phyloP scores from a whole-genome alignment of 2,329 filamentous ascomycete species.

The Neofusicoccum laricinum region DNA sequence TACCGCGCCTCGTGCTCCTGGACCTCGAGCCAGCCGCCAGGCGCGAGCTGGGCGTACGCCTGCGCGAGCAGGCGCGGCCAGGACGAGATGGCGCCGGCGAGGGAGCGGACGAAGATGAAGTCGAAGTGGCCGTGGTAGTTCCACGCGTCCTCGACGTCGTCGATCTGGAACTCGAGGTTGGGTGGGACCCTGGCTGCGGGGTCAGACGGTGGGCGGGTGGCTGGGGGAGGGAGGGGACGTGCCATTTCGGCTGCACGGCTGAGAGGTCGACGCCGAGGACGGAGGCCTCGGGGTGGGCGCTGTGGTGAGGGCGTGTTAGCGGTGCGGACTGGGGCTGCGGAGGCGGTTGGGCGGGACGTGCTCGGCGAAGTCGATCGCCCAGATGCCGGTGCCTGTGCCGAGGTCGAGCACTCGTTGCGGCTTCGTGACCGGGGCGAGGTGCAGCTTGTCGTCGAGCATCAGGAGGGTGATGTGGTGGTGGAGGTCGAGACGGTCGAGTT shows the following conservation, averaged over 20 bases:
- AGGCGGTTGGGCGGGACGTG: slow-evolving; percentile 15
- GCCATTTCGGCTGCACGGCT: slow-evolving; percentile 22
- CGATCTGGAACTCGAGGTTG: no score
- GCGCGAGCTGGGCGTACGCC: slow-evolving; percentile 37
- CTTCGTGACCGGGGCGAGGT: slow-evolving; percentile 29
- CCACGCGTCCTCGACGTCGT: no score
- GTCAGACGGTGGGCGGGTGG: no score
- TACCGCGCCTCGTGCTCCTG: slow-evolving; percentile 13
- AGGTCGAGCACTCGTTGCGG: slow-evolving; percentile 24
- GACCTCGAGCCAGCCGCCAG: slow-evolving; percentile 39
- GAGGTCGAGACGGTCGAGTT: slow-evolving; percentile 35
- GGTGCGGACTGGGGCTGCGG: background rate
- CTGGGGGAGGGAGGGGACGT: no score
- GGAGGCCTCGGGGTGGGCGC: slow-evolving; percentile 24
- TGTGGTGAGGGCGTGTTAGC: slow-evolving; percentile 21
- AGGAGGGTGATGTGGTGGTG: slow-evolving; percentile 37
- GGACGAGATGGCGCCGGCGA: slow-evolving; percentile 54
- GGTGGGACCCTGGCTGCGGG: no score
- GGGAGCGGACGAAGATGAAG: slow-evolving; percentile 54
- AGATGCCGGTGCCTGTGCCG: slow-evolving; percentile 31
- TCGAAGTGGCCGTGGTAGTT: no score
- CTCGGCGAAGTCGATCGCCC: slow-evolving; percentile 33
- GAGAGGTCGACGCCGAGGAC: slow-evolving; percentile 35
- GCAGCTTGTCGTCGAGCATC: slow-evolving; percentile 34
- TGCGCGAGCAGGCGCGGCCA: slow-evolving; percentile 51